Base-by-base conservation (phyloP, 2,329 filamentous ascomycete species). In the Penicillium sp. region DNA sequence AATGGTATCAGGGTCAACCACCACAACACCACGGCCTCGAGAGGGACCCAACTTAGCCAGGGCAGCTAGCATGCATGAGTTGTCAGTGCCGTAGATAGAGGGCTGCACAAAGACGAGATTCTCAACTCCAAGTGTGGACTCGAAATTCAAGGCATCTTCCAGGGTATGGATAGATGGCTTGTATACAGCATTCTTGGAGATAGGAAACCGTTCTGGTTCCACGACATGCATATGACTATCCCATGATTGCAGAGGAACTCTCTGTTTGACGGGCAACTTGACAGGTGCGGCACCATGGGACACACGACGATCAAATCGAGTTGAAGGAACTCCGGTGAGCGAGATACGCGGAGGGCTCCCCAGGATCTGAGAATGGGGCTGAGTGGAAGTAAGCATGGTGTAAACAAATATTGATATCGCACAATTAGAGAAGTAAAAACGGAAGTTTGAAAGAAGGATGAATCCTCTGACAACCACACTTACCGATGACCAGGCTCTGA, bases 201-300 rank as follows among this genome's bases (percentile, higher is more conserved):
- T 66, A 1, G 81, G 78, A 63, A 82, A 87, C 7, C 67, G 66
- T 18, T 71, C 63, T 0, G 81, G 82, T 48, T 85, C 81, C 45
- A 86, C 75, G 29, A 87, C 78, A 66, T 87, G 85, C 82, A 87
- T 87, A 66, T 87, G 84, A 47, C 79, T 81, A 65, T 86, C 83
- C 83, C 84, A 87, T 52, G 83, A 66, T 16, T 59, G 51, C 2
- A 55, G 42, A n/a, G 73, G 73, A 21, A 75, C 48, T 44, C 63
- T 63, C 26, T 62, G 50, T 24, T 59, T 67, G 23, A 69, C 23
- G 3, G 62, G 57, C 23, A 52, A 19, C 19, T 47, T 53, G 26
- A 50, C 37, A 31, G 26, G 50, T 21, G 5, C 29, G 5, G 42
- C 47, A 19, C 26, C 37, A 64, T 65, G 54, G 36, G 40, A 56